Evolutionary conservation across 177 flowering plant species (phyloP).

Genomic region (Vitis hybrid): DNA sequence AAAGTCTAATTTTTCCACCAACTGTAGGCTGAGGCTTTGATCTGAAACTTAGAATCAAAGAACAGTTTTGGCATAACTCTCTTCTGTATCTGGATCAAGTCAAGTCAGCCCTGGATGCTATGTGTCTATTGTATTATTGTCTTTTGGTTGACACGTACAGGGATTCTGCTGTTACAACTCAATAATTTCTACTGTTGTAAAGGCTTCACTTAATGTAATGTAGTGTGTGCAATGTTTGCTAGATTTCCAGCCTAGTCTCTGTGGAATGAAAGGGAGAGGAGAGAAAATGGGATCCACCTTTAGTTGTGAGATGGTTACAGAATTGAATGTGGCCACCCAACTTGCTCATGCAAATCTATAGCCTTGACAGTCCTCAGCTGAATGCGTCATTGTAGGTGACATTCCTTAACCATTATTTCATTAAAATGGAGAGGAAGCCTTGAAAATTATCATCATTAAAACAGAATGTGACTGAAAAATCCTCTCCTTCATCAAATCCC

Average conservation of each 20-base stretch:
- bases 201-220: background rate
- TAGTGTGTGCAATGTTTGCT: conserved; percentile 9
- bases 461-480: background rate
- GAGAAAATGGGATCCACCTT: conserved; percentile 20
- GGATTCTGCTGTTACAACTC: background rate
- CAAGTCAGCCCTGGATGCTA: background rate
- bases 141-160: background rate
- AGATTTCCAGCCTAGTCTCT: conserved; percentile 9
- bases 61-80: too few species aligned
- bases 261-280: conserved; percentile 18
- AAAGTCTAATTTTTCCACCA: too few species aligned
- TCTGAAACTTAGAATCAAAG: too few species aligned
- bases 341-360: conserved; percentile 8
- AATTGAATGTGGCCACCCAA: conserved; percentile 21
- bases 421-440: background rate
- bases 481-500: background rate
- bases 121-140: background rate
- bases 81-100: too few species aligned
- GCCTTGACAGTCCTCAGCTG: conserved; percentile 11
- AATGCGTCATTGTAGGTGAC: conserved; percentile 24
- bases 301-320: conserved; percentile 19
- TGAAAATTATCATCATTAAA: too few species aligned
- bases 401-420: conserved; percentile 30
- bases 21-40: too few species aligned
- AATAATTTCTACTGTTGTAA: background rate